Conservation (phyloP, 140 eudicot genomes). For the Artemisia princeps region DNA sequence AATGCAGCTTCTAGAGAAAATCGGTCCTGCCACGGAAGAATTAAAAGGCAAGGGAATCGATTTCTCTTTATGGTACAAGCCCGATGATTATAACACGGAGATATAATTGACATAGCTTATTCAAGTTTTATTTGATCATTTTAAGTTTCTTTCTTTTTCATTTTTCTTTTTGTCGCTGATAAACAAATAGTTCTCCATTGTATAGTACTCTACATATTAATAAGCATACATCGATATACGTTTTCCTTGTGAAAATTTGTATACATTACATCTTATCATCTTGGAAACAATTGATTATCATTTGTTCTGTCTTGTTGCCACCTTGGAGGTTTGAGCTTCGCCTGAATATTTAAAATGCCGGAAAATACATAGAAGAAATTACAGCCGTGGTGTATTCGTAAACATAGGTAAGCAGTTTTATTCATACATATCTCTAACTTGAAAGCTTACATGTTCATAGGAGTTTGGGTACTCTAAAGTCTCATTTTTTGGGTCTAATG, state of each 20-base stretch:
- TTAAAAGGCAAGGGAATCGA: constrained; percentile 78
- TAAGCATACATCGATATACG: constrained; percentile 7
- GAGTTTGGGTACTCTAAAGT: neutral
- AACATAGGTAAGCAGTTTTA: constrained; percentile 13
- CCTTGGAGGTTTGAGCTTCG: neutral
- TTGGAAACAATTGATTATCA: constrained; percentile 5
- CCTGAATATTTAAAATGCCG: constrained; percentile 8
- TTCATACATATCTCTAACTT: constrained; percentile 10
- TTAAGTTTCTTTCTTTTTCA: neutral
- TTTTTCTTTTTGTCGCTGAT: neutral
- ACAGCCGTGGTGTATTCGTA: constrained; percentile 9
- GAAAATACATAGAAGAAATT: constrained; percentile 14
- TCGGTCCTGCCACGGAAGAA: constrained; percentile 80
- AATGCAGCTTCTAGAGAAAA: constrained; percentile 83
- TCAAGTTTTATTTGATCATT: constrained; percentile 1
- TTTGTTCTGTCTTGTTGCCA: constrained; percentile 15
- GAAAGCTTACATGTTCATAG: constrained; percentile 6
- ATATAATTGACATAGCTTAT: constrained; percentile 26
- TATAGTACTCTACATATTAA: constrained; percentile 18
- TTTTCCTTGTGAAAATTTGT: neutral
- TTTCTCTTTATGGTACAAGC: constrained; percentile 89
- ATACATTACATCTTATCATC: constrained; percentile 12
- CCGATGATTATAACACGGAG: constrained; percentile 66
- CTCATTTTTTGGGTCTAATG: constrained; percentile 43
- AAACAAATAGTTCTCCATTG: constrained; percentile 8